Percentiles rank a stretch among this genome's conserved stretches.
Evolutionary conservation across 2,329 filamentous ascomycete genomes (phyloP).

Genomic region (Drechslerella stenobrocha): DNA sequence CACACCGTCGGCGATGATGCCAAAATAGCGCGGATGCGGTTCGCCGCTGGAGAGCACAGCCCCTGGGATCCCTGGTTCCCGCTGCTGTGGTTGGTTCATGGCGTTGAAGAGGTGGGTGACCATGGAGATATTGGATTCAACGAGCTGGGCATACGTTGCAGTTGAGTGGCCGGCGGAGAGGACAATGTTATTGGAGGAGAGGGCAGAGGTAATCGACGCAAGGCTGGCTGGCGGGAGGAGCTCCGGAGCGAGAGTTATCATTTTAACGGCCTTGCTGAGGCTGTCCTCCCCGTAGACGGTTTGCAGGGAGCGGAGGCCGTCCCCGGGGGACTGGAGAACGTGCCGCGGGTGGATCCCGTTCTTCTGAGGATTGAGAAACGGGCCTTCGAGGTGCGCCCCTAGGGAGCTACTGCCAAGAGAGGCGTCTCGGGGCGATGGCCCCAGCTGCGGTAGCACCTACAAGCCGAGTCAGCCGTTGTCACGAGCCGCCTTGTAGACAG

Average conservation of each 20-base stretch:
- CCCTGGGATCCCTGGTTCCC: constrained; percentile 87
- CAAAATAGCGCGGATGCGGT: constrained; percentile 72
- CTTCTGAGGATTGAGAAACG: constrained; percentile 79
- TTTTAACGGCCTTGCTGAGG: constrained; percentile 67
- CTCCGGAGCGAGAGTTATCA: constrained; percentile 87
- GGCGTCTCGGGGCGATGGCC: constrained; percentile 66
- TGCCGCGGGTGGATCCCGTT: constrained; percentile 82
- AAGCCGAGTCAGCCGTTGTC: no score
- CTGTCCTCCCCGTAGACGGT: constrained; percentile 74
- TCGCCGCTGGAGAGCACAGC: constrained; percentile 71
- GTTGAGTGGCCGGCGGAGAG: constrained; percentile 85
- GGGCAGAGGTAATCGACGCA: constrained; percentile 69
- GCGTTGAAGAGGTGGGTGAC: constrained; percentile 94
- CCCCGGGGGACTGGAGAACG: constrained; percentile 67
- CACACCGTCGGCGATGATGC: constrained; percentile 86
- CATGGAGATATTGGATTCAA: constrained; percentile 78
- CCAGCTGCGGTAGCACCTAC: constrained; percentile 73
- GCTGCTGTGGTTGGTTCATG: constrained; percentile 86
- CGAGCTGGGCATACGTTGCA: constrained; percentile 73
- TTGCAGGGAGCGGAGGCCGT: constrained; percentile 68
- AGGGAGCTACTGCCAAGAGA: constrained; percentile 80
- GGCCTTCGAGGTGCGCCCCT: constrained; percentile 87
- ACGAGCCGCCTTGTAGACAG: no score
- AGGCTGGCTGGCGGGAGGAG: constrained; percentile 66
- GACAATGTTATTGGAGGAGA: constrained; percentile 65